Base-by-base conservation (phyloP, 805 yeast genomes). In the Crinitomyces ghanaensis region DNA sequence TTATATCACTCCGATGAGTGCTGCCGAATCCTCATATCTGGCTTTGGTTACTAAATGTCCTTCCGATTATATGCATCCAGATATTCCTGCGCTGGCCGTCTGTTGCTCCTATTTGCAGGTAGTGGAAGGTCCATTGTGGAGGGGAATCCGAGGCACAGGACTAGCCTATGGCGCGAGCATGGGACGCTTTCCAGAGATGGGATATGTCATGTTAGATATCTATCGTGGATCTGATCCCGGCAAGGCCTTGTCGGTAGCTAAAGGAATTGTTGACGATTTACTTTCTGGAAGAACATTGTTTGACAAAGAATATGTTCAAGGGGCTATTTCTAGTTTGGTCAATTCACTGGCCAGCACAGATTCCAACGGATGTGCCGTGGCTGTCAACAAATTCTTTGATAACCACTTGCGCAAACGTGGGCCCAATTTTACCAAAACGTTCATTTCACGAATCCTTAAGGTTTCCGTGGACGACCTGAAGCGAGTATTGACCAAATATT, bases 101-200 rank as follows among this genome's bases (percentile, higher is more conserved):
- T 82, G 85, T 5, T 67, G 78, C 5, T 85, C 80, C 35, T 79
- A 75, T 46, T 62, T 91, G 36, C 80, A 77, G 43, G 79, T 84
- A 23, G 84, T 83, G 13, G 98, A 91, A 54, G 98, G 98, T 2
- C 98, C 97, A 22, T 77, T 88, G 42, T 88, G 97, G 96, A 71
- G 83, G 48, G 95, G 93, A 36, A 81, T 91, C 21, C 72, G 98
- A 57, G 98, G 98, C 26, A 69, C 85, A 1, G 98, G 98, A 2
- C 62, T 82, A 27, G 96, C 96, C 0, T 91, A 91, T 54, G 96
- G 95, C 24, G 91, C 88, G 1, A 64, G 62, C 35, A 63, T 83
- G 44, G 50, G 64, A 28, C 64, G 72, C 30, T 66, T 68, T 40
- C 50, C 70, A 8, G 95, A 84, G 44, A 59, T 70, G 26, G 88